Conservation (phyloP, 495 filamentous ascomycete genomes). For the Immersiella caudata region DNA sequence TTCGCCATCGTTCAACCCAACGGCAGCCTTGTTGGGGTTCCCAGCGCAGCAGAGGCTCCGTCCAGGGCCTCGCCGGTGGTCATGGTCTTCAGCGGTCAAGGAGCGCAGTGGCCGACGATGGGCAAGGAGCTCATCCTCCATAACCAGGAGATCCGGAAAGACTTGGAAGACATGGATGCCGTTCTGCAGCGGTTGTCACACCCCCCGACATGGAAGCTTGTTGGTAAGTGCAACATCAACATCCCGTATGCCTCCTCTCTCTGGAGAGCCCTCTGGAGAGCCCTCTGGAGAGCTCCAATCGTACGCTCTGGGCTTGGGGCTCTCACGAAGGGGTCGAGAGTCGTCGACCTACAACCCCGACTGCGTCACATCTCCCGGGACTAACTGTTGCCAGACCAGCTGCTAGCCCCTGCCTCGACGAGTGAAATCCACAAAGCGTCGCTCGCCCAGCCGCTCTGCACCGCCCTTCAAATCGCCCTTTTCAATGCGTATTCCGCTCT, state of each 20-base stretch:
- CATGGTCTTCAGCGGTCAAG: slow-evolving; percentile 26
- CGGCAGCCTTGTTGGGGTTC: neutral
- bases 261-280: no score
- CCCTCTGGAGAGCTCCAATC: no score
- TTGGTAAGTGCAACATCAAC: neutral
- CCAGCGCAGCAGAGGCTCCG: neutral
- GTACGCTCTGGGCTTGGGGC: neutral
- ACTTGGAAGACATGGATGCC: neutral
- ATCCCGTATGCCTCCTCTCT: neutral
- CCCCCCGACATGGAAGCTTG: neutral
- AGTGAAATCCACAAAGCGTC: no score
- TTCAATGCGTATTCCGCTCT: no score
- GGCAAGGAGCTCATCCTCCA: slow-evolving; percentile 13
- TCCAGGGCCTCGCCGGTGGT: neutral
- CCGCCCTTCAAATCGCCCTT: no score
- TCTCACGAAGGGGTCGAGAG: neutral
- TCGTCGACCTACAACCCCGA: neutral
- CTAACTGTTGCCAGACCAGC: neutral
- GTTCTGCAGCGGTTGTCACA: no score
- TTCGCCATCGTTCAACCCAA: neutral
- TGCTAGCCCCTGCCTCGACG: no score
- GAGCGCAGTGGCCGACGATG: slow-evolving; percentile 37
- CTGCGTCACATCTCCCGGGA: neutral
- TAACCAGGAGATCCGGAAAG: neutral
- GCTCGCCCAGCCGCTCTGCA: no score